Evolutionary conservation across 176 grass and related monocot species (phyloP).

Genomic region (Cocos nucifera): DNA sequence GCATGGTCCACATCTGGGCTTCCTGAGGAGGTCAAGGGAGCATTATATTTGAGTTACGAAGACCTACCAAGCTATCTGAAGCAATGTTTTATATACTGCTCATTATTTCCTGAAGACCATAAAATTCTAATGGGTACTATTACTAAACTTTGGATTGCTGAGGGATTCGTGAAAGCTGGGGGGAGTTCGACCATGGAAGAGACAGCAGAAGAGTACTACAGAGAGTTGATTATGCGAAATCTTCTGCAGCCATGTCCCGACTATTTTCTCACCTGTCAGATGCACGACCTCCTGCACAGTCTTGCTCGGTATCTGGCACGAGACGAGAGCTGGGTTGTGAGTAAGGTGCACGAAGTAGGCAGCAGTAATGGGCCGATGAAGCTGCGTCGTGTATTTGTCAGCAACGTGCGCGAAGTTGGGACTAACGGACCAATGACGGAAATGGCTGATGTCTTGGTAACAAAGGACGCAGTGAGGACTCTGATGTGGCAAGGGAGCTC

Average conservation of each 20-base stretch:
- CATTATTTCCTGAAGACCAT: slow-evolving; percentile 37
- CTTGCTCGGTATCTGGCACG: slow-evolving; percentile 38
- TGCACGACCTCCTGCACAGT: slow-evolving; percentile 46
- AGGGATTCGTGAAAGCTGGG: too few relatives aligned
- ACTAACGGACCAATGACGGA: too few relatives aligned
- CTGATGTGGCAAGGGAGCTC: too few relatives aligned
- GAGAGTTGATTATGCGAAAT: slow-evolving; percentile 48
- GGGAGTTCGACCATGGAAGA: too few relatives aligned
- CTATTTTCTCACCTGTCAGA: slow-evolving; percentile 11
- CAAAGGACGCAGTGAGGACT: too few relatives aligned
- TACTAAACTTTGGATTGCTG: slow-evolving; percentile 54
- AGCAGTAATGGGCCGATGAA: too few relatives aligned
- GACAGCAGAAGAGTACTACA: slow-evolving; percentile 51
- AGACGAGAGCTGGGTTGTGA: too few relatives aligned
- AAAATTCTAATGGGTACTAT: slow-evolving; percentile 17
- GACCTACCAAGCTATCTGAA: slow-evolving; percentile 60
- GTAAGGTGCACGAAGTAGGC: too few relatives aligned
- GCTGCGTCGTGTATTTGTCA: too few relatives aligned
- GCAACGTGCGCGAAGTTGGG: too few relatives aligned
- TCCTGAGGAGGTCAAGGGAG: slow-evolving; percentile 27
- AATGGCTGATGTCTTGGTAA: too few relatives aligned
- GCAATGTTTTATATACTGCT: slow-evolving; percentile 72
- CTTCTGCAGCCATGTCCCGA: slow-evolving; percentile 30
- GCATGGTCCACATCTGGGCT: slow-evolving; percentile 42
- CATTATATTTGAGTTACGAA: slow-evolving; percentile 56